Conservation (phyloP, 768 basidiomycete genomes). For the Tylopilus rubrobrunneus region DNA sequence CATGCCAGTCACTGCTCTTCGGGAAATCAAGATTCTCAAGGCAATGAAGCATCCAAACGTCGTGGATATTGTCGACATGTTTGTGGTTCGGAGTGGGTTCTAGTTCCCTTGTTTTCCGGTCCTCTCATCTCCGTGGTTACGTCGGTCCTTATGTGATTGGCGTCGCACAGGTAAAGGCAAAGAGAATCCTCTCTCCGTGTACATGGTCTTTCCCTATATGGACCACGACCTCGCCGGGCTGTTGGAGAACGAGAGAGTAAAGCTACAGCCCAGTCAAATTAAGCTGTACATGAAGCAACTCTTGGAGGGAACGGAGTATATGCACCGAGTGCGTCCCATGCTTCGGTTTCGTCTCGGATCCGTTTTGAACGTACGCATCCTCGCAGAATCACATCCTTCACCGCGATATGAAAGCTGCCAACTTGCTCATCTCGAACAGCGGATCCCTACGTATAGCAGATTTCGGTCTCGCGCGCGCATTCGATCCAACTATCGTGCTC, state of each 20-base stretch:
- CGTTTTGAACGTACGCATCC: conserved; percentile 7
- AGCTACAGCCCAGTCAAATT: conserved; percentile 78
- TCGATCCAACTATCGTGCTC: conserved; percentile 48
- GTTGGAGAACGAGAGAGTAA: conserved; percentile 87
- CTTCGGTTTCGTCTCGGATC: not conserved
- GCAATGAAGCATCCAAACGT: conserved; percentile 81
- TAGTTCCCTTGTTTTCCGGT: not conserved
- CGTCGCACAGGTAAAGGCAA: conserved; percentile 44
- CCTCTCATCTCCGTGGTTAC: not conserved
- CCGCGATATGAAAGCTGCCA: conserved; percentile 99
- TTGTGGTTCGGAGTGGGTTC: conserved; percentile 71
- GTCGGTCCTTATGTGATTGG: conserved; percentile 1
- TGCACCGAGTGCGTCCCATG: conserved; percentile 72
- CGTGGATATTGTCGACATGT: conserved; percentile 89
- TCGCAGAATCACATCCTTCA: conserved; percentile 91
- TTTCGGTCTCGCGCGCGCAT: conserved; percentile 91
- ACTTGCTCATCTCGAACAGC: conserved; percentile 85
- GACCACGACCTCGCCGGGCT: conserved; percentile 97
- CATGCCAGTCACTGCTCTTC: conserved; percentile 92
- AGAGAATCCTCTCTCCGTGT: conserved; percentile 73
- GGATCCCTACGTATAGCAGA: conserved; percentile 89
- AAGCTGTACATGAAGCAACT: conserved; percentile 96
- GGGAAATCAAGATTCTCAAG: conserved; percentile 97
- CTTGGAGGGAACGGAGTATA: conserved; percentile 92
- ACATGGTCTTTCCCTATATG: conserved; percentile 99